Evolutionary conservation across 1,139 yeast genomes (phyloP), one percentile per base, ranked within the genome.

Genomic region (Yamadazyma triangularis): DNA sequence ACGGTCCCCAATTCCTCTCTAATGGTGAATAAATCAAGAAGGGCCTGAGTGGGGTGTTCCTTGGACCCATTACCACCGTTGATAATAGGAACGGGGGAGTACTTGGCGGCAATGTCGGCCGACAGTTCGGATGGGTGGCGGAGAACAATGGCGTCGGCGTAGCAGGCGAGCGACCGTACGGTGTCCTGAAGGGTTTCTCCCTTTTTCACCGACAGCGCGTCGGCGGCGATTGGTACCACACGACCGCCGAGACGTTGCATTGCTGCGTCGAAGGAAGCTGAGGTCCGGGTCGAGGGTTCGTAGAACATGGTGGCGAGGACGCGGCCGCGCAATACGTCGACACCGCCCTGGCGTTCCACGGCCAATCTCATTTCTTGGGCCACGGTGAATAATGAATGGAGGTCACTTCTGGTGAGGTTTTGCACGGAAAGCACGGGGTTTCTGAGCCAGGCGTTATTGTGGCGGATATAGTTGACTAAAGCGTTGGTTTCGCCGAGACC

Each of bases 241-340:
- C 95, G 80, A 56, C 99, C 99, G 59, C 99, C 99, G 51, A 93
- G 74, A 69, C 99, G 84, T 72, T 93, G 97, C 98, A 93, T 93
- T 40, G 99, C 99, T 48, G 96, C 96, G 60, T 93, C 95, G 58
- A 93, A 93, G 2, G 97, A 89, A 15, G 96, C 79, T 12, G 94
- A 77, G 20, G 99, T 93, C 64, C 99, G 78, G 28, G 99, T 93
- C 8, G 96, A 87, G 48, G 99, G 98, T 68, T 93, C 99, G 60
- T 88, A 93, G 70, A 93, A 93, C 73, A 93, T 81, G 15, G 97
- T 91, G 31, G 96, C 87, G 54, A 93, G 71, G 32, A 93, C 80
- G 55, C 95, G 80, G 40, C 97, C 95, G 62, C 80, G 76, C 64
- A 91, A 76, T 40, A 93, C 62, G 58, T 91, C 96, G 57, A 93